phyloP scores from a whole-genome alignment of 108 stramenopile species.

The Tribonema minus region DNA sequence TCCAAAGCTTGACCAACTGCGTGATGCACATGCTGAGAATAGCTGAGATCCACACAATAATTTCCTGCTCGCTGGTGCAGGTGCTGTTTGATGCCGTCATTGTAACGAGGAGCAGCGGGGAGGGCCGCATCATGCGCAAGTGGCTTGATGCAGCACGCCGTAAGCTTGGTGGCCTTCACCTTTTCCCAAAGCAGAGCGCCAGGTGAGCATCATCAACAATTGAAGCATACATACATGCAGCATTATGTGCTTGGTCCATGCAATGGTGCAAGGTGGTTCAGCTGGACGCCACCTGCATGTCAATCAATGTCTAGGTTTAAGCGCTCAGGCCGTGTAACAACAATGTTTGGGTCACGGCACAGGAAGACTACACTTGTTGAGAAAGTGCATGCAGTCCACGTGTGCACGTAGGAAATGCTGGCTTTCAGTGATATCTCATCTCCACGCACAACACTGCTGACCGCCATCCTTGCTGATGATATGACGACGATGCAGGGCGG shows the following conservation, averaged over 20 bases:
- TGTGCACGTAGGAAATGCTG: background rate
- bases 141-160: conserved; percentile 68
- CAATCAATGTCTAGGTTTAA: too few relatives aligned
- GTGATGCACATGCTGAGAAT: too few relatives aligned
- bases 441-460: background rate
- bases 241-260: too few relatives aligned
- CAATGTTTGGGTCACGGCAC: too few relatives aligned
- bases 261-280: conserved; percentile 58
- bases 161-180: conserved; percentile 60
- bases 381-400: background rate
- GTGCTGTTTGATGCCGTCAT: conserved; percentile 66
- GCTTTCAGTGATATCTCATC: background rate
- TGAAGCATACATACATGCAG: too few relatives aligned
- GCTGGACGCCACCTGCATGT: conserved; percentile 51
- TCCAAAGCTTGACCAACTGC: too few relatives aligned
- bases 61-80: conserved; percentile 39
- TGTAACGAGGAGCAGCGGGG: conserved; percentile 60
- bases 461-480: background rate
- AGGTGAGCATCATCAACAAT: background rate
- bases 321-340: too few relatives aligned
- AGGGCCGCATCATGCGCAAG: conserved; percentile 72
- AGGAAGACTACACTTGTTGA: too few relatives aligned
- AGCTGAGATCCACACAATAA: too few relatives aligned
- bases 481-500: background rate
- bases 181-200: conserved; percentile 41